Conservation (phyloP, 176 grass and related monocot species). For the Urochloa ruziziensis region DNA sequence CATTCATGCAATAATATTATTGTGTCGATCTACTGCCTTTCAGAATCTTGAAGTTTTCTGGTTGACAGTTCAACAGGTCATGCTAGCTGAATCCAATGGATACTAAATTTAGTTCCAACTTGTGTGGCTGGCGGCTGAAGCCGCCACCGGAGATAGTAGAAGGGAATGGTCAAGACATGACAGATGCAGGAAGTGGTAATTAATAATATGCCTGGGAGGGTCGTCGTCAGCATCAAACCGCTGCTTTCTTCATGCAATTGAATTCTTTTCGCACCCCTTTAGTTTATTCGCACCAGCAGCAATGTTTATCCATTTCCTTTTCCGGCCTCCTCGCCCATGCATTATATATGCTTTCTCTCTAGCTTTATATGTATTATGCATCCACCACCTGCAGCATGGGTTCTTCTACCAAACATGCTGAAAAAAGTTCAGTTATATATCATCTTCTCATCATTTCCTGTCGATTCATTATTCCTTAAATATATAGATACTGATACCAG, state of each 20-base stretch:
- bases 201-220: neutral
- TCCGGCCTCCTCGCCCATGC: neutral
- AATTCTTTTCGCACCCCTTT: too few relatives aligned
- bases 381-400: constrained; percentile 20
- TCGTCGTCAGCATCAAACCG: constrained; percentile 35
- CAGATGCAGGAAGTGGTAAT: neutral
- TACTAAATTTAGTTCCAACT: constrained; percentile 7
- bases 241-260: constrained; percentile 41
- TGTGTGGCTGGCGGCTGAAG: constrained; percentile 15
- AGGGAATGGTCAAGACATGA: constrained; percentile 40
- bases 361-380: too few relatives aligned
- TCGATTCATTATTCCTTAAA: neutral
- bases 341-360: neutral
- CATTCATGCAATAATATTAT: neutral
- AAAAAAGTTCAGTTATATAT: constrained; percentile 16
- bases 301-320: constrained; percentile 22
- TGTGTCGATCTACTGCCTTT: neutral
- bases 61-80: neutral
- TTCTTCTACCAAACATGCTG: constrained; percentile 9
- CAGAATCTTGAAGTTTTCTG: neutral
- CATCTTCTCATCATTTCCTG: neutral
- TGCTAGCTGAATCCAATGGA: neutral
- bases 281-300: constrained; percentile 19
- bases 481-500: neutral
- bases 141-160: too few relatives aligned